Base-by-base conservation (phyloP, 345 rosid genomes). In the Pseudoturritis turrita region DNA sequence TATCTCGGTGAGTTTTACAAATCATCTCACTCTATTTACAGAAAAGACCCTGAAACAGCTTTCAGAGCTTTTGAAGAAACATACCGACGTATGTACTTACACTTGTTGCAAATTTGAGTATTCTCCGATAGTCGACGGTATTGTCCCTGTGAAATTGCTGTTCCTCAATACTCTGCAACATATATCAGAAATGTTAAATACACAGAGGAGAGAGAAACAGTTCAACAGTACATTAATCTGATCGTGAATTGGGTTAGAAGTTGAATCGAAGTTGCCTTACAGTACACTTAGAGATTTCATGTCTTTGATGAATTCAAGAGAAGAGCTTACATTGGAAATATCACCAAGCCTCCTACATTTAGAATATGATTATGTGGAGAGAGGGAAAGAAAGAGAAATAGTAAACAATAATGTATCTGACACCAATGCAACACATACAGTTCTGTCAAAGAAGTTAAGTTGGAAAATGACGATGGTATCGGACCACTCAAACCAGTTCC, bases 401-500 rank as follows among this genome's bases (percentile, higher is more conserved):
- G 15, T 61, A 52, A 15, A 18, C 4, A 53, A 21, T 1, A 69
- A 15, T 59, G 33, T 52, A 22, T 35, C 15, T 23, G 33, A 31
- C 35, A 40, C 10, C 36, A 68, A 62, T 53, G 36, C 35, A 75
- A 54, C 69, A 84, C 96, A 84, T 76, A 89, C 92, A 86, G 70
- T 46, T 76, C 83, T 79, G 70, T 72, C 79, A 87, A 44, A 58
- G 81, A 68, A 68, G 79, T 78, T 39, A 87, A 70, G 68, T 74
- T 89, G 57, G 87, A 70, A 55, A 89, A 82, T 51, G 85, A 69
- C n/a, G 84, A 78, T 5, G 93, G 93, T 37, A 88, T 84, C 5
- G 93, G 81, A 68, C 93, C 90, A 19, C 58, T 73, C 36, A 88
- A 75, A 63, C 84, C 74, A 61, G 87, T 88, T 12, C 92, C 92